Base-by-base conservation (phyloP, 2,329 filamentous ascomycete species). In the Alternaria ethzedia region DNA sequence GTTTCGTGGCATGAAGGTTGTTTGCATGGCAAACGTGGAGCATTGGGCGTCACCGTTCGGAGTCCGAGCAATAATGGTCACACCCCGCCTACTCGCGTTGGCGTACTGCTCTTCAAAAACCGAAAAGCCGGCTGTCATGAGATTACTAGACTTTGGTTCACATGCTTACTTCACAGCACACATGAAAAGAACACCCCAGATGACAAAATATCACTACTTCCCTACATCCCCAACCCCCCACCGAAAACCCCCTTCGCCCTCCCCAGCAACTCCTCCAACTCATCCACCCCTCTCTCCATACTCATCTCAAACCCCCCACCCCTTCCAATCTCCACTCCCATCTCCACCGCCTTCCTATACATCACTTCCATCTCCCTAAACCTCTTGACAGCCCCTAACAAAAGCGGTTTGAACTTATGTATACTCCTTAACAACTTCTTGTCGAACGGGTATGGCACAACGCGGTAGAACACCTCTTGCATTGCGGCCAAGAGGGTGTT, bases 351-450 rank as follows among this genome's bases (percentile, higher is more conserved):
- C 5, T 17, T 41, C n/a, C 9, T 9, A 17, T 41, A 41, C n/a
- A 41, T 3, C 0, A 41, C 0, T 41, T 41, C 36, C 1, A 41
- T 41, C 36, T 41, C 36, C 36, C 15, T 17, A 17, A 41, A 41
- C 2, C 36, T 17, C 36, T 17, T 17, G 0, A 41, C n/a, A 0
- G 15, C 36, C 36, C 0, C 36, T 2, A 41, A 17, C 1, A 41
- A 11, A 41, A 41, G 36, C 0, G 36, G 36, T 2, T 17, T 41
- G 0, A 41, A 41, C n/a, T 41, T 17, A 17, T 41, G 36, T 41
- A 41, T 17, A n/a, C 36, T 41, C 9, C n/a, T 10, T 5, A 17
- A 41, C 5, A 41, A 11, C 36, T 41, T 10, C 36, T 17, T 17
- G 36, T 41, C 36, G 1, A 41, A 41, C 36, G 36, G 36, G 8